Evolutionary conservation across 192 early-diverging fungal genomes (phyloP), one percentile per base, ranked within the genome.

Genomic region (Coemansia sp.): DNA sequence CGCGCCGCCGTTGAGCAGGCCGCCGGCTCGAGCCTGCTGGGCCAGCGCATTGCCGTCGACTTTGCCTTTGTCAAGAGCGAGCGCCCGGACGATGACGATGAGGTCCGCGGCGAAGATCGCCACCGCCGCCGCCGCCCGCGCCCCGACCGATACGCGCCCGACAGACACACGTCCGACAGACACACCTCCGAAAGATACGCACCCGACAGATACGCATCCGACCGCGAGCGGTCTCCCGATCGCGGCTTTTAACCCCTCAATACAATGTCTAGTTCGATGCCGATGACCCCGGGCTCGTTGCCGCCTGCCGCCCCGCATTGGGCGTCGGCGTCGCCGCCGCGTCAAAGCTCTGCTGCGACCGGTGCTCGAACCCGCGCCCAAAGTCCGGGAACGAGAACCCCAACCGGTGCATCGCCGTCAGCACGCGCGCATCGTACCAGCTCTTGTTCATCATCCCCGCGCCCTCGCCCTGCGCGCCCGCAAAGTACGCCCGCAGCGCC

Each of bases 51-150:
- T 27, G 56, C 79, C n/a, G 82, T 86, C 11, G 87, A 91, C 60
- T 96, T 90, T 81, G 92, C 93, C 4, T 98, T 98, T 76, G 79
- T 93, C 2, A n/a, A 50, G 21, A 19, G 27, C 10, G 31, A 20
- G 12, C 12, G 14, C 6, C 15, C 9, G 7, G 42, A 44, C 11
- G 19, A 23, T 14, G 15, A 26, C 11, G 43, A 43, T 32, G 62
- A 62, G 29, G 51, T 46, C 19, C 27, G 15, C 12, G n/a, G 45
- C n/a, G 28, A 14, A 47, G 45, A 47, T 8, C 48, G 50, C 19
- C 19, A 22, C 38, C 38, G 6, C 5, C 25, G 35, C 23, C 42
- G 14, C 2, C 23, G 27, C 21, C 32, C 8, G 27, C 30, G 2
- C 7, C 28, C 32, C 3, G 15, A 35, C 10, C 23, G 22, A 5